Conservation (phyloP, 768 basidiomycete species). For the Hemileccinum impolitum region DNA sequence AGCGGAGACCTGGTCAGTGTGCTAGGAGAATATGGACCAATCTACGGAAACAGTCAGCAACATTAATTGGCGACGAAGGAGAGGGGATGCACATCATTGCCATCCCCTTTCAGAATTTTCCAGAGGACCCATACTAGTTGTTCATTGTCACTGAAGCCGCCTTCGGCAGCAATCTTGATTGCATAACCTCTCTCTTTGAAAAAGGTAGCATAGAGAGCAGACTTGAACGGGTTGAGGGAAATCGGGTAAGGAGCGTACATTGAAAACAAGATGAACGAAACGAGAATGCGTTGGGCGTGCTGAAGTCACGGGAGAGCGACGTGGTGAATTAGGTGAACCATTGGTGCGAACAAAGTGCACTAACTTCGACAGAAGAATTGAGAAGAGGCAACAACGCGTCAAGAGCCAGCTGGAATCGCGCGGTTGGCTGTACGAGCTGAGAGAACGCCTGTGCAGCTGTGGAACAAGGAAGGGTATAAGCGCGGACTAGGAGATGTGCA, state of each 20-base stretch:
- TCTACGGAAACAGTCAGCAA: slow-evolving; percentile 40
- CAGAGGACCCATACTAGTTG: slow-evolving; percentile 84
- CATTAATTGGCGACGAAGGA: background rate
- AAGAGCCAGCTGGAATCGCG: slow-evolving; percentile 80
- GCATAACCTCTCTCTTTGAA: slow-evolving; percentile 65
- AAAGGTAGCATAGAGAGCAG: slow-evolving; percentile 65
- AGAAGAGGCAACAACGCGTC: slow-evolving; percentile 77
- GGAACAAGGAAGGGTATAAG: slow-evolving; percentile 70
- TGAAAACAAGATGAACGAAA: slow-evolving; percentile 75
- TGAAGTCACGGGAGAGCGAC: slow-evolving; percentile 26
- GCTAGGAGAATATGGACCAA: slow-evolving; percentile 77
- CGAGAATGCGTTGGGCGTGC: slow-evolving; percentile 73
- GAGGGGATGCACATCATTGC: slow-evolving; percentile 57
- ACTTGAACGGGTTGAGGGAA: slow-evolving; percentile 78
- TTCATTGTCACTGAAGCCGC: slow-evolving; percentile 58
- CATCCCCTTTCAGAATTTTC: slow-evolving; percentile 83
- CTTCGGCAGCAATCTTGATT: slow-evolving; percentile 43
- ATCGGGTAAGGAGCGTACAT: slow-evolving; percentile 80
- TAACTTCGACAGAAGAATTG: slow-evolving; percentile 54
- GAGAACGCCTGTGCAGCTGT: slow-evolving; percentile 72
- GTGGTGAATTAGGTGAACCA: slow-evolving; percentile 14
- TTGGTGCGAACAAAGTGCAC: slow-evolving; percentile 22
- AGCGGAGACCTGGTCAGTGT: slow-evolving; percentile 72
- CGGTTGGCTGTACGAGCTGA: slow-evolving; percentile 70
- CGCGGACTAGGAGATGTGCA: slow-evolving; percentile 60